phyloP scores from a whole-genome alignment of 2,329 filamentous ascomycete species.

The Fusarium incarnatum region DNA sequence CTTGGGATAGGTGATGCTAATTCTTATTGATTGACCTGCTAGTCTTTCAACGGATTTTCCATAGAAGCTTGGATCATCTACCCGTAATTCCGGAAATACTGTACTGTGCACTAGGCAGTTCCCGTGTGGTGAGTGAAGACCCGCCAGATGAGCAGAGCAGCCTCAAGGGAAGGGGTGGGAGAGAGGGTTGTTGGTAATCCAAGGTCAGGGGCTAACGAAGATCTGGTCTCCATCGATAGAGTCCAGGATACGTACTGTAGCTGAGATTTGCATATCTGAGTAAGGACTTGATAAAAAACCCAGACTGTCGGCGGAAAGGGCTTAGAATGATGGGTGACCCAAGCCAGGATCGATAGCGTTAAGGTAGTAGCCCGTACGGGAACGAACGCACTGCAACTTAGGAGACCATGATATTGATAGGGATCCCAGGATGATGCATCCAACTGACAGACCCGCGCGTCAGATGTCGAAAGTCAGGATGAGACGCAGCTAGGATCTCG shows the following conservation, averaged over 20 bases:
- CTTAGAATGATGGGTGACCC: slow-evolving; percentile 32
- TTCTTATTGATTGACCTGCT: slow-evolving; percentile 13
- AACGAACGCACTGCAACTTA: slow-evolving; percentile 33
- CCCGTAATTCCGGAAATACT: slow-evolving; percentile 1
- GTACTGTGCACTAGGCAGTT: neutral
- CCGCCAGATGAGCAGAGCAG: slow-evolving; percentile 2
- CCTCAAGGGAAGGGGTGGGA: slow-evolving; percentile 11
- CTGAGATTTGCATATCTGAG: slow-evolving; percentile 33
- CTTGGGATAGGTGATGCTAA: slow-evolving; percentile 12
- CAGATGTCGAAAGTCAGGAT: slow-evolving; percentile 32
- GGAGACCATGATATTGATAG: slow-evolving; percentile 28
- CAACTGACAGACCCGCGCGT: slow-evolving; percentile 25
- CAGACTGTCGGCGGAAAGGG: slow-evolving; percentile 34
- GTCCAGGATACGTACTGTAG: slow-evolving; percentile 29
- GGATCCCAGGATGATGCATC: slow-evolving; percentile 19
- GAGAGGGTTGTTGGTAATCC: slow-evolving; percentile 6
- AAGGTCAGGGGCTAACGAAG: slow-evolving; percentile 22
- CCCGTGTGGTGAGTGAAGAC: slow-evolving; percentile 9
- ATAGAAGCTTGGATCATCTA: slow-evolving; percentile 8
- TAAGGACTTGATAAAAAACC: slow-evolving; percentile 22
- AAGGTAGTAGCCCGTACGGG: slow-evolving; percentile 40
- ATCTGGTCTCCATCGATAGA: slow-evolving; percentile 38
- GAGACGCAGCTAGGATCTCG: slow-evolving; percentile 29
- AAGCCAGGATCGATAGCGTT: slow-evolving; percentile 30
- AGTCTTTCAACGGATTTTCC: slow-evolving; percentile 19